A percentile compares a stretch with the other conserved stretches of the same genome.
Conservation (phyloP, 2,329 filamentous ascomycete genomes). For the Teratosphaeriaceae sp. region DNA sequence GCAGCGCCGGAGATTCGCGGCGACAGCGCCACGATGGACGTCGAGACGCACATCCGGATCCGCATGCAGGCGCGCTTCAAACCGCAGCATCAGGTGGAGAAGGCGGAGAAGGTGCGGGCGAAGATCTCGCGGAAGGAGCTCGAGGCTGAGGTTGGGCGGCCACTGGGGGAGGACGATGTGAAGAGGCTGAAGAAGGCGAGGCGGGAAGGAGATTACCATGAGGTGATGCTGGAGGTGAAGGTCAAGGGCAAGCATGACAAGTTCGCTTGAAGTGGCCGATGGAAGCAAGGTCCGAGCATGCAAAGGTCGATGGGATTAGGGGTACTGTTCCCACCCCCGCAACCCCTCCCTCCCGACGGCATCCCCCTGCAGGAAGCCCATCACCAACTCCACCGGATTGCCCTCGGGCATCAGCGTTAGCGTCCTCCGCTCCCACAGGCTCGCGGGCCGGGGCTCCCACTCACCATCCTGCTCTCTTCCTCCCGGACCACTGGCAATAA, state of each 20-base stretch:
- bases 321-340: too few relatives aligned
- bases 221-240: slow-evolving; percentile 76
- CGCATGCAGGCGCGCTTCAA: slow-evolving; percentile 96
- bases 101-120: slow-evolving; percentile 74
- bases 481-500: too few relatives aligned
- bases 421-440: too few relatives aligned
- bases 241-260: slow-evolving; percentile 93
- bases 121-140: slow-evolving; percentile 77
- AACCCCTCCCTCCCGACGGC: too few relatives aligned
- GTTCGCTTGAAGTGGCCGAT: slow-evolving; percentile 51
- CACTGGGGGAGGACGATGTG: slow-evolving; percentile 67
- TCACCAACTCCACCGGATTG: too few relatives aligned
- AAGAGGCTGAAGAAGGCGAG: slow-evolving; percentile 73
- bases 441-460: too few relatives aligned
- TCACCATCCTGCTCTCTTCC: too few relatives aligned
- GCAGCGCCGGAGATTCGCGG: slow-evolving; percentile 62
- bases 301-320: too few relatives aligned
- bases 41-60: slow-evolving; percentile 64
- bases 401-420: too few relatives aligned
- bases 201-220: slow-evolving; percentile 83
- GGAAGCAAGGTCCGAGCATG: too few relatives aligned
- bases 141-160: slow-evolving; percentile 25
- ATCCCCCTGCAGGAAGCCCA: too few relatives aligned
- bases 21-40: slow-evolving; percentile 61
- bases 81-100: slow-evolving; percentile 68